A percentile compares a stretch with the other conserved stretches of the same genome.
These are phyloP conservation scores for Apophysomyces elegans DNA, from an alignment of 371 early-diverging fungal species.

Conservation along the genomic window DNA sequence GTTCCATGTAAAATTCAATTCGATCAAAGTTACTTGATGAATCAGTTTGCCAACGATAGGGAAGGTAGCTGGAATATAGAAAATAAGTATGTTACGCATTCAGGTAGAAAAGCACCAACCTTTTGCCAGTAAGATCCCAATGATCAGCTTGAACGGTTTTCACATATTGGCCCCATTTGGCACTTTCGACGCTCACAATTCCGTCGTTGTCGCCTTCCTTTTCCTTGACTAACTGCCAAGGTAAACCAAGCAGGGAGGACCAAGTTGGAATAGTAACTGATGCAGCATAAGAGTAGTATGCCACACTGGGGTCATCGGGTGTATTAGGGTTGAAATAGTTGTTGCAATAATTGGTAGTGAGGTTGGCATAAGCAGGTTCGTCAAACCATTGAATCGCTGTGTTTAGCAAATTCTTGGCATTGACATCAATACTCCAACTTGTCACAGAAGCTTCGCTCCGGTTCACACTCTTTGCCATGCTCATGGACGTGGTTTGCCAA, in stretches of 20 bases:
- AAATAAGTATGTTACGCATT: neutral
- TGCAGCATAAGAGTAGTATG: conserved; percentile 80
- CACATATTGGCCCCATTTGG: conserved; percentile 87
- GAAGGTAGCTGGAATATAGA: neutral
- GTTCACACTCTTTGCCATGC: conserved; percentile 2
- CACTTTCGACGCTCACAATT: conserved; percentile 79
- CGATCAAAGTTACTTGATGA: conserved; percentile 13
- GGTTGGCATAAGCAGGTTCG: conserved; percentile 82
- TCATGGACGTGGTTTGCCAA: conserved; percentile 9
- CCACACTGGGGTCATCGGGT: conserved; percentile 69
- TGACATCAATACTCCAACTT: neutral
- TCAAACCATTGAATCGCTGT: conserved; percentile 53
- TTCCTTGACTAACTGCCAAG: conserved; percentile 66
- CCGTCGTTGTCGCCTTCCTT: conserved; percentile 91
- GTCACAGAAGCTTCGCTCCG: neutral
- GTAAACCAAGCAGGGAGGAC: conserved; percentile 63
- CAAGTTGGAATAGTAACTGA: conserved; percentile 48
- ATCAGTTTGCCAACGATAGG: conserved; percentile 10
- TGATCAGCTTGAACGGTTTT: conserved; percentile 83
- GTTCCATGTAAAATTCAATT: conserved; percentile 13
- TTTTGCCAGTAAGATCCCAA: conserved; percentile 75
- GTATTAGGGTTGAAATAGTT: conserved; percentile 82
- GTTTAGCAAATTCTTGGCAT: conserved; percentile 1
- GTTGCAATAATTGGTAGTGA: conserved; percentile 80
- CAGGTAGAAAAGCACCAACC: conserved; percentile 10